phyloP scores from a whole-genome alignment of 2,329 filamentous ascomycete genomes.

The Claviceps africana region DNA sequence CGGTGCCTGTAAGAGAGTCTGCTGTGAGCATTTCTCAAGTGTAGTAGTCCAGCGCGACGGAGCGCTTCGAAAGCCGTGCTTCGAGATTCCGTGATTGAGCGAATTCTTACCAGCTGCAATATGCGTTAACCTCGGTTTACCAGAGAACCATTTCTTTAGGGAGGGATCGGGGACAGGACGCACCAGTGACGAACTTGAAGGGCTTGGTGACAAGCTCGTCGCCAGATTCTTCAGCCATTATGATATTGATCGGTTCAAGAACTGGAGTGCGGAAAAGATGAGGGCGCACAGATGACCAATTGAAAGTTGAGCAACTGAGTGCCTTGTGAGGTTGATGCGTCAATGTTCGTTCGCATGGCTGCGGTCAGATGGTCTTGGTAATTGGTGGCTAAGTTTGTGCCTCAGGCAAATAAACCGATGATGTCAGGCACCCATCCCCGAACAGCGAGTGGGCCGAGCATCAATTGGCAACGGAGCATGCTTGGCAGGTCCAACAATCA shows the following conservation, averaged over 20 bases:
- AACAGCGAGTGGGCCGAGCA: constrained; percentile 16
- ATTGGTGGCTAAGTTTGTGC: constrained; percentile 20
- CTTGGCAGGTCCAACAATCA: constrained; percentile 17
- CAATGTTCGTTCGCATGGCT: constrained; percentile 17
- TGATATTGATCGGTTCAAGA: constrained; percentile 29
- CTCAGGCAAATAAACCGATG: constrained; percentile 25
- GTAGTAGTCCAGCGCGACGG: constrained; percentile 13
- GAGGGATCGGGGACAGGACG: constrained; percentile 30
- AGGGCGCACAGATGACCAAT: constrained; percentile 12
- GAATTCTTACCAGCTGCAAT: constrained; percentile 29
- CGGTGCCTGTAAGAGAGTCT: constrained; percentile 55
- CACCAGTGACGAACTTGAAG: constrained; percentile 99
- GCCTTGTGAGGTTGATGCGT: constrained; percentile 13
- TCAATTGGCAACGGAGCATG: constrained; percentile 23
- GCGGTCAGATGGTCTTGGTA: constrained; percentile 28
- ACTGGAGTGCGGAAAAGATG: constrained; percentile 9
- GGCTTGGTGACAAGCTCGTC: constrained; percentile 80
- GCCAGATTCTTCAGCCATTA: constrained; percentile 79
- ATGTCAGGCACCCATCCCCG: constrained; percentile 20
- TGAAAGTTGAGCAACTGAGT: constrained; percentile 4
- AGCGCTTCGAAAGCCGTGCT: constrained; percentile 11
- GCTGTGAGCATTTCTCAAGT: constrained; percentile 6
- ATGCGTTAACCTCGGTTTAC: constrained; percentile 27
- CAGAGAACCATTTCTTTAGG: constrained; percentile 20
- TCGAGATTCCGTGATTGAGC: constrained; percentile 7